Percentiles rank a stretch among this genome's conserved stretches.
phyloP scores from a whole-genome alignment of 306 rosid species.

The Trichosanthes truncata region DNA sequence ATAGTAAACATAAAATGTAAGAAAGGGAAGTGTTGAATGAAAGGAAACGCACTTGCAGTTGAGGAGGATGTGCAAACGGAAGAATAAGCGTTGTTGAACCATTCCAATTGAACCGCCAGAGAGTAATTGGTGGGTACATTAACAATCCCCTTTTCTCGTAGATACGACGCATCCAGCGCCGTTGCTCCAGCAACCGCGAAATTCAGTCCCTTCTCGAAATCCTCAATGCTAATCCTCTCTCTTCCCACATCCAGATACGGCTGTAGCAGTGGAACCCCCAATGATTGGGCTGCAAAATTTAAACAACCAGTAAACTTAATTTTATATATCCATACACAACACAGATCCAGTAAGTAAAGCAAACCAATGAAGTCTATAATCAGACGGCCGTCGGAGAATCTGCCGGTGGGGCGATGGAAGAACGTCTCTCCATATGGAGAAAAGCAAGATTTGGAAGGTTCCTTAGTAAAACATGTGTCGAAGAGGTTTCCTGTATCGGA shows the following conservation, averaged over 20 bases:
- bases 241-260: constrained; percentile 30
- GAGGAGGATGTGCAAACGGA: constrained; percentile 20
- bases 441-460: neutral
- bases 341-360: no score
- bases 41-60: constrained; percentile 16
- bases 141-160: constrained; percentile 14
- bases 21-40: no score
- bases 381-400: constrained; percentile 25
- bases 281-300: constrained; percentile 26
- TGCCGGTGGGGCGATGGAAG: constrained; percentile 23
- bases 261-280: constrained; percentile 32
- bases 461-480: neutral
- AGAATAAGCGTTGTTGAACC: constrained; percentile 34
- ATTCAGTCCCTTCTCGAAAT: constrained; percentile 24
- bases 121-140: constrained; percentile 18
- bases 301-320: no score
- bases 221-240: neutral
- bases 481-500: constrained; percentile 47
- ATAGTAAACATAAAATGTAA: no score
- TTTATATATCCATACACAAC: no score
- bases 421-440: constrained; percentile 23
- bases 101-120: constrained; percentile 31
- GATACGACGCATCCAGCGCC: constrained; percentile 23
- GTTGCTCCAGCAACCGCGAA: constrained; percentile 64
- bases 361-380: constrained; percentile 2